phyloP scores from a whole-genome alignment of 2,329 filamentous ascomycete genomes.

The Fusarium haematococcum region DNA sequence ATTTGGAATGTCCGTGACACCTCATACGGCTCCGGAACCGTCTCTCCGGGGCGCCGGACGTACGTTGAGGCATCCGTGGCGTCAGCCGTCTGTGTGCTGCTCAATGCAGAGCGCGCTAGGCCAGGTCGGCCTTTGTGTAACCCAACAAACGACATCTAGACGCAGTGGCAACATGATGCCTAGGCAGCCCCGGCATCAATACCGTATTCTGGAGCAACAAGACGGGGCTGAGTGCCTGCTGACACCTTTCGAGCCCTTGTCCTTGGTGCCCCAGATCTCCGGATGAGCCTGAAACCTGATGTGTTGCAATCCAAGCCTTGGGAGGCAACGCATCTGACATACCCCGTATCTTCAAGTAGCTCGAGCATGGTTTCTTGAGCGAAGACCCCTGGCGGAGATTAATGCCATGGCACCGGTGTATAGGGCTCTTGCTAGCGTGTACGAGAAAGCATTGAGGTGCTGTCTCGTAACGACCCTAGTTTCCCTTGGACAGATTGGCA shows the following conservation, averaged over 20 bases:
- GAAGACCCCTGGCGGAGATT: background rate
- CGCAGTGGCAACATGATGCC: conserved; percentile 4
- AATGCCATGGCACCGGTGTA: background rate
- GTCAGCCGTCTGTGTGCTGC: conserved; percentile 16
- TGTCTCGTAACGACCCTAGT: background rate
- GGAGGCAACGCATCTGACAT: background rate
- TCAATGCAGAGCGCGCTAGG: conserved; percentile 10
- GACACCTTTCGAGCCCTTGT: background rate
- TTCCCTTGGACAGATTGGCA: background rate
- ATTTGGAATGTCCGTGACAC: background rate
- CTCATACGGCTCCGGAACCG: background rate
- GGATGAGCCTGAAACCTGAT: background rate
- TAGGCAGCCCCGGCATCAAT: conserved; percentile 8
- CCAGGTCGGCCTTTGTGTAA: conserved; percentile 7
- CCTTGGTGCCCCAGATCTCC: background rate
- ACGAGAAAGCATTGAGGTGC: background rate
- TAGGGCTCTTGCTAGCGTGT: background rate
- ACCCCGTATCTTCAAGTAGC: conserved; percentile 1
- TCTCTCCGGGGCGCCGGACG: conserved; percentile 3
- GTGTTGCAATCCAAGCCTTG: background rate
- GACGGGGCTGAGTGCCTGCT: background rate
- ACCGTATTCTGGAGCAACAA: background rate
- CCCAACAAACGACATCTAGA: conserved; percentile 6
- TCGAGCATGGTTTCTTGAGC: background rate
- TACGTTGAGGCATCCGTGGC: conserved; percentile 6